Percentiles rank a stretch among this genome's conserved stretches.
Conservation (phyloP, 2,329 filamentous ascomycete species). For the Grosmannia serpens region DNA sequence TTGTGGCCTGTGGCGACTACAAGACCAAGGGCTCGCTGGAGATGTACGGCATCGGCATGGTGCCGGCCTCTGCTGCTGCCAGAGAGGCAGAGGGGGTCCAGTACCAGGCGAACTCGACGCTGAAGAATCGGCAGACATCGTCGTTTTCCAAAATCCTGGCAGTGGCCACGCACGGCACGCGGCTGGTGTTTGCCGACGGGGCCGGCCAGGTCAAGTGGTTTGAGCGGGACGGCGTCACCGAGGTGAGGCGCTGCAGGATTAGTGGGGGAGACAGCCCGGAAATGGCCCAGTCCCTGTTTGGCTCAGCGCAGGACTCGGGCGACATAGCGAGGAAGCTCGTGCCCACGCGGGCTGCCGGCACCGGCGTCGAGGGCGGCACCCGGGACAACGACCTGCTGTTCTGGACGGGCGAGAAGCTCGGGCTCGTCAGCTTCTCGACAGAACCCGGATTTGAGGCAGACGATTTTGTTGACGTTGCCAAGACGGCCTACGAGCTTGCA, state of each 20-base stretch:
- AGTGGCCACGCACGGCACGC: slow-evolving; percentile 68
- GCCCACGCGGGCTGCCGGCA: slow-evolving; percentile 34
- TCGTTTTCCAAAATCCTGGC: slow-evolving; percentile 72
- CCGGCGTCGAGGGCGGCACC: background rate
- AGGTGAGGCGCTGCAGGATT: slow-evolving; percentile 42
- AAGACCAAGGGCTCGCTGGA: slow-evolving; percentile 85
- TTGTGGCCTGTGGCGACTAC: slow-evolving; percentile 81
- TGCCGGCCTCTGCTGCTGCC: background rate
- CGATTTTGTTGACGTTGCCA: slow-evolving; percentile 37
- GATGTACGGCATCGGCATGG: slow-evolving; percentile 54
- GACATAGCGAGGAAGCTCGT: slow-evolving; percentile 75
- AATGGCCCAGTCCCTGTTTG: slow-evolving; percentile 37
- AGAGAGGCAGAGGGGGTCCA: background rate
- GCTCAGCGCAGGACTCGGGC: slow-evolving; percentile 39
- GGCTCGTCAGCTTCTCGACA: slow-evolving; percentile 54
- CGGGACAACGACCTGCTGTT: slow-evolving; percentile 58
- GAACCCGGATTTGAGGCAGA: slow-evolving; percentile 34
- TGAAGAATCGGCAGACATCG: slow-evolving; percentile 75
- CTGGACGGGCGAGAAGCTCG: slow-evolving; percentile 81
- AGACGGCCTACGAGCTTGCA: slow-evolving; percentile 34
- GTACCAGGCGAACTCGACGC: slow-evolving; percentile 33
- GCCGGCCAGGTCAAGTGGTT: slow-evolving; percentile 83
- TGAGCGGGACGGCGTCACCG: slow-evolving; percentile 66
- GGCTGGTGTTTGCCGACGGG: slow-evolving; percentile 73
- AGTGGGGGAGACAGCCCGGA: slow-evolving; percentile 22